Base-by-base conservation (phyloP, 2,329 filamentous ascomycete genomes). In the Beauveria sp. region DNA sequence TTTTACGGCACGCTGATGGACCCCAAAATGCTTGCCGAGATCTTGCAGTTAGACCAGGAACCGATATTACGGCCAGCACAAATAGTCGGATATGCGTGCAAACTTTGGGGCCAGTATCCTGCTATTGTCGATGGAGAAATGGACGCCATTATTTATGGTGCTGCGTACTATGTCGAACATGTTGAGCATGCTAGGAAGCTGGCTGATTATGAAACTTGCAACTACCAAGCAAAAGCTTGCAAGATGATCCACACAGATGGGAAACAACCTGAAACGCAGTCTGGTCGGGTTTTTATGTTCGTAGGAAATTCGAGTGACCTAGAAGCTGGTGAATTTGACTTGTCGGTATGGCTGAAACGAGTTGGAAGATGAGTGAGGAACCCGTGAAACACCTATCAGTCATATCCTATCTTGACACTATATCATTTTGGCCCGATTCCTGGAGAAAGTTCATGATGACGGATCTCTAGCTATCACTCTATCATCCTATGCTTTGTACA, bases 1-100 rank as follows among this genome's bases (percentile, higher is more conserved):
- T 56, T 55, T 45, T 55, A 55, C 9, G 53, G 53, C 53, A 56
- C 53, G 16, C 38, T 56, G 38, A 56, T 28, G 22, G 53, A 56
- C 18, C 53, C 53, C 22, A 26, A 28, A n/a, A 45, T 56, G 53
- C 53, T 56, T 8, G 8, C 22, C 3, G 53, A 45, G 22, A 45
- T 56, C 12, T 8, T 58, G 22, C n/a, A 58, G 22, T 16, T 49
- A n/a, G 8, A 34, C 28, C 42, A 58, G 14, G 42, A 56, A 38
- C 53, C 38, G 5, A 20, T 56, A 28, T 22, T 56, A 20, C 53
- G 53, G 1, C 38, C 38, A 43, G 53, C 26, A 26, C n/a, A 56
- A 8, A 26, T 56, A n/a, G 34, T 56, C 42, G 22, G 53, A 26
- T 45, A 56, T 45, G 9, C 12, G 34, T 24, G 20, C 4, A 56